phyloP scores from a whole-genome alignment of 2,329 filamentous ascomycete species.

The Fonsecaea multimorphosa region DNA sequence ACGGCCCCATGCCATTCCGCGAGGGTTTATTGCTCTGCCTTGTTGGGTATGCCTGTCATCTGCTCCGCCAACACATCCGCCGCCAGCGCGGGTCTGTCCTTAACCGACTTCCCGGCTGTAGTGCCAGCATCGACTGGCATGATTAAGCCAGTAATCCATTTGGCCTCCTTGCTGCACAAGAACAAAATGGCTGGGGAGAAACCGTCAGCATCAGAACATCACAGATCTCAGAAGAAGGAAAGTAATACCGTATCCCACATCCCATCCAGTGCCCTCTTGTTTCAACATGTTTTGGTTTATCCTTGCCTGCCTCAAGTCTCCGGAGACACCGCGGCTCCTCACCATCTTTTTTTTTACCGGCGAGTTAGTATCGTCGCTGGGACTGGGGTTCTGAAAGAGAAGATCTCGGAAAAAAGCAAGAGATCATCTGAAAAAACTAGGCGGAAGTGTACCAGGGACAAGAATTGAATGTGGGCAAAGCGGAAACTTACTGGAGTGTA shows the following conservation, averaged over 20 bases:
- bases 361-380: constrained; percentile 12
- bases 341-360: constrained; percentile 38
- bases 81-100: constrained; percentile 20
- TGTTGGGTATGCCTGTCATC: constrained; percentile 27
- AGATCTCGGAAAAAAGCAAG: constrained; percentile 24
- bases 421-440: neutral
- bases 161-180: constrained; percentile 25
- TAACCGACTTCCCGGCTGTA: constrained; percentile 21
- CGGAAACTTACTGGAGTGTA: constrained; percentile 6
- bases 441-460: neutral
- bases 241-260: constrained; percentile 15
- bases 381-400: neutral
- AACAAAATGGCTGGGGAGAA: constrained; percentile 17
- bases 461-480: neutral
- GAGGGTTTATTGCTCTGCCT: neutral
- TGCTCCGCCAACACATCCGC: constrained; percentile 23
- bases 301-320: constrained; percentile 40
- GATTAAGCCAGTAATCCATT: constrained; percentile 30
- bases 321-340: constrained; percentile 39
- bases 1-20: neutral
- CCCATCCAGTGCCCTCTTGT: constrained; percentile 27
- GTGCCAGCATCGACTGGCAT: constrained; percentile 30
- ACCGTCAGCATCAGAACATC: neutral
- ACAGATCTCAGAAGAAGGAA: neutral
- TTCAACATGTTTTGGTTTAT: constrained; percentile 41